phyloP scores from a whole-genome alignment of 768 basidiomycete genomes.

The Leccinum incarnatum region DNA sequence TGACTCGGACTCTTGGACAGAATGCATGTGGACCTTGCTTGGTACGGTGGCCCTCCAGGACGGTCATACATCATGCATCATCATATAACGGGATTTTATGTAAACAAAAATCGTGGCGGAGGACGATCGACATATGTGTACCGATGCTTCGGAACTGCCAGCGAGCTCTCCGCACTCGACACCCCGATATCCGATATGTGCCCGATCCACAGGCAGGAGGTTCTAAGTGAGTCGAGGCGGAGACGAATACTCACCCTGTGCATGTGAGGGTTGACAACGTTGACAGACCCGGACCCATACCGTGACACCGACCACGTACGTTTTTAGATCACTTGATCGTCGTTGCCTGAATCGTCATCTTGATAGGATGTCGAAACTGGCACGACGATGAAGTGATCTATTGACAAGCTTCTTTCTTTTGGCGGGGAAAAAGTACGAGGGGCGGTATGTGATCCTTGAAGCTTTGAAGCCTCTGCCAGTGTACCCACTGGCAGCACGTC shows the following conservation, averaged over 20 bases:
- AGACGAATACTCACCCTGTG: neutral
- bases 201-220: neutral
- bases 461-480: no score
- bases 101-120: no score
- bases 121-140: no score
- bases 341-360: neutral
- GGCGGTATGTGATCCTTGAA: no score
- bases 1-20: neutral
- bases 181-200: neutral
- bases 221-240: neutral
- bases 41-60: no score
- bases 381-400: neutral
- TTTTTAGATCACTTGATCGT: neutral
- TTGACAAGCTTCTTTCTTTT: neutral
- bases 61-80: no score
- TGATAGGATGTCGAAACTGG: neutral
- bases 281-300: neutral
- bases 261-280: no score
- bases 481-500: no score
- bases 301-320: neutral
- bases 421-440: no score
- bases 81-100: no score
- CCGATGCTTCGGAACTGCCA: neutral
- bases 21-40: neutral
- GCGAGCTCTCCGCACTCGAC: neutral